Evolutionary conservation across 2,329 filamentous ascomycete genomes (phyloP), one percentile per base, ranked within the genome.

Genomic region (Byssothecium circinans): DNA sequence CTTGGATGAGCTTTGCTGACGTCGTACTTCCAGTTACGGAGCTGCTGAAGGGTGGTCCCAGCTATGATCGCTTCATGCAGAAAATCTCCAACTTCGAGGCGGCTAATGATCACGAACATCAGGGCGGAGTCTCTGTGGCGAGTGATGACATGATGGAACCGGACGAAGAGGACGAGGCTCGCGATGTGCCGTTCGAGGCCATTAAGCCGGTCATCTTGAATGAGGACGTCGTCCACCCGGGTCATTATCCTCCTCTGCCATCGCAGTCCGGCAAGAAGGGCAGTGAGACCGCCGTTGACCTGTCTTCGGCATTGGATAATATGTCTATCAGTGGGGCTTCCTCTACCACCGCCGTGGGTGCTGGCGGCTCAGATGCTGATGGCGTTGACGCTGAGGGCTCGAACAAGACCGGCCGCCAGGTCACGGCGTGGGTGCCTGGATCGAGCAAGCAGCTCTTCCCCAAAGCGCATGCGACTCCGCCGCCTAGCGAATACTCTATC

Each of bases 381-480:
- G 15, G 18, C 12, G 11, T 14, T 11, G 27, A n/a, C 32, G 5
- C 17, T 19, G 46, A 46, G 36, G 35, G 14, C 27, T 42, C 40
- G 8, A 11, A 17, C 41, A 2, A 32, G 48, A 4, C 54, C 52
- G 44, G 20, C 3, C 56, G 47, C 4, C 52, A 54, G 33, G 20
- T 41, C 34, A 68, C 62, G 41, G 37, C 43, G 10, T 68, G 67
- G 67, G 52, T 49, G 8, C 43, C 41, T 20, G 53, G 56, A n/a
- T 38, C 56, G 4, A 43, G 56, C 8, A 56, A 61, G 32, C 56
- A 54, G 1, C 63, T 75, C n/a, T 75, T 75, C 44, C 64, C 65
- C 4, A 52, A 63, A 6, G 67, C 66, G 0, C 67, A 69, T 35
- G 47, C 65, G 0, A 70, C 62, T 0, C 61, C 64, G 4, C 37